phyloP scores from a whole-genome alignment of 2,329 filamentous ascomycete species.

The Fusarium anthophilum region DNA sequence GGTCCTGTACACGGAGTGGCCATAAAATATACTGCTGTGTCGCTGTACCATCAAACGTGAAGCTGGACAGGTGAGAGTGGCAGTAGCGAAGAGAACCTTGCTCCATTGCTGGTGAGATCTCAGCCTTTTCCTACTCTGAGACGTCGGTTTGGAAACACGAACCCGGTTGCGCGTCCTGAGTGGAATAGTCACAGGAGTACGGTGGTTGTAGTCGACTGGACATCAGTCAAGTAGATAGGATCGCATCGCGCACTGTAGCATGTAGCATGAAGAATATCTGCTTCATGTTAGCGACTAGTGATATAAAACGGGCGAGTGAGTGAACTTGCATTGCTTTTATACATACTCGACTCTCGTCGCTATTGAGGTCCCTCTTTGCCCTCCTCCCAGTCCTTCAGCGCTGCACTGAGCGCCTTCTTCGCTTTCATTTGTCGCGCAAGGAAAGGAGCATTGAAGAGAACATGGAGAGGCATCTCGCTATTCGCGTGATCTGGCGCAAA shows the following conservation, averaged over 20 bases:
- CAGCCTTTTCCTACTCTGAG: accelerated
- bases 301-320: too few species aligned
- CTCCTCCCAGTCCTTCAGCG: slow-evolving; percentile 34
- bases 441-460: slow-evolving; percentile 68
- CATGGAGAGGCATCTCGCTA: slow-evolving; percentile 65
- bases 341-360: background rate
- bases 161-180: background rate
- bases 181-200: background rate
- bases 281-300: background rate
- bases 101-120: too few species aligned
- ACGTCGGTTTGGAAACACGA: background rate
- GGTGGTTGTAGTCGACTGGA: background rate
- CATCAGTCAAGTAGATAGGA: background rate
- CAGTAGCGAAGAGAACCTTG: background rate
- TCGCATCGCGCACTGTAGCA: background rate
- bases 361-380: slow-evolving; percentile 4
- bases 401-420: slow-evolving; percentile 53
- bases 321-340: background rate
- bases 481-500: slow-evolving; percentile 84
- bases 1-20: background rate
- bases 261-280: background rate
- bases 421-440: slow-evolving; percentile 65
- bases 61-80: background rate
- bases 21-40: background rate
- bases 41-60: background rate